phyloP scores from a whole-genome alignment of 2,329 filamentous ascomycete species.

The Hyphodiscus sp. region DNA sequence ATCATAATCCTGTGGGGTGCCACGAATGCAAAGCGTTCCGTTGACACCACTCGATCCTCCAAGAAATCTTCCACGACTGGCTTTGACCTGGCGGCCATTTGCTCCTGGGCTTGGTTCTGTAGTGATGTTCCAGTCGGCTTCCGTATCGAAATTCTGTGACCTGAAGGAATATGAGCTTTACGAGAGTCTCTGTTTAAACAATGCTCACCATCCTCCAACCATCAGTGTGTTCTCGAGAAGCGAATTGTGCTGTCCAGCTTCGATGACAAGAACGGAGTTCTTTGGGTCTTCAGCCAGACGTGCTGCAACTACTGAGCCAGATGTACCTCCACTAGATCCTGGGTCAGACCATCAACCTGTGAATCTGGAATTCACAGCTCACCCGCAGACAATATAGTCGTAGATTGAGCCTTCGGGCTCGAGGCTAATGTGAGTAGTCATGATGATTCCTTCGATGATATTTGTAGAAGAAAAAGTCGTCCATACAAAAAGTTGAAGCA shows the following conservation, averaged over 20 bases:
- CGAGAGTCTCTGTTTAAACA: not conserved
- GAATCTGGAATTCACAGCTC: no score
- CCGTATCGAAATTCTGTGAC: conserved; percentile 40
- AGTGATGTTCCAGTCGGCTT: conserved; percentile 46
- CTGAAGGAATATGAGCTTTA: conserved; percentile 20
- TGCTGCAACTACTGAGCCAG: conserved; percentile 43
- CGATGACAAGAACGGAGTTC: conserved; percentile 41
- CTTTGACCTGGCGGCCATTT: conserved; percentile 39
- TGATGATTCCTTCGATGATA: no score
- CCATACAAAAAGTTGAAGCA: no score
- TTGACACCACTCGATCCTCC: conserved; percentile 44
- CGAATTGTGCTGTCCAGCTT: conserved; percentile 40
- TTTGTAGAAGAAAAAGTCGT: no score
- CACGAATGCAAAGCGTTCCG: conserved; percentile 43
- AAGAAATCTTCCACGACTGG: conserved; percentile 43
- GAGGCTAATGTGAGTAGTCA: no score
- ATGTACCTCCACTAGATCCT: conserved; percentile 34
- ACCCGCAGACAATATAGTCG: no score
- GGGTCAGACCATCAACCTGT: no score
- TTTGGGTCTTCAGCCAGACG: conserved; percentile 45
- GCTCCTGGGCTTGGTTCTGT: conserved; percentile 35
- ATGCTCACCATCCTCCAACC: conserved; percentile 38
- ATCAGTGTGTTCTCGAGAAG: conserved; percentile 44
- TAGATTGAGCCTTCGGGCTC: no score
- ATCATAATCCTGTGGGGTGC: conserved; percentile 43